Evolutionary conservation across 352 stramenopile genomes (phyloP), one percentile per base, ranked within the genome.

Genomic region (Phytophthora macrochlamydospora): DNA sequence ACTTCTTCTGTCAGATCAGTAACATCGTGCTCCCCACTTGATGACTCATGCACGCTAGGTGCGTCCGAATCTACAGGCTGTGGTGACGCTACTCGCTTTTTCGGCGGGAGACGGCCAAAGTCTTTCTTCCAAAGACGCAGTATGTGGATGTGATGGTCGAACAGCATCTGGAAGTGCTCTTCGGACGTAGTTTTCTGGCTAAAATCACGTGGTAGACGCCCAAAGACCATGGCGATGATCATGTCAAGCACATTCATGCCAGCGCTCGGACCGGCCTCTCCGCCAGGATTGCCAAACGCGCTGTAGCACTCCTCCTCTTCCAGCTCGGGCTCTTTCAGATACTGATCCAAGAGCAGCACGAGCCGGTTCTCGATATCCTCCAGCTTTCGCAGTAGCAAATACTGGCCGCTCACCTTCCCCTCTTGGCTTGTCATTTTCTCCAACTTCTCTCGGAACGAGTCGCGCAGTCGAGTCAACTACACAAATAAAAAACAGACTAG

Each of bases 231-330:
- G 13, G 85, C 87, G 7, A 95, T 73, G 35, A 95, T 78, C 86
- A 94, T 95, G 56, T 95, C 88, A 43, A 95, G 64, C 44, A 95
- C 85, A 60, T 92, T 94, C 81, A 90, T 89, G n/a, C 65, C 64
- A 9, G 68, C 65, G 42, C 63, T 67, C 12, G 73, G 62, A 1
- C 71, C 70, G 40, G 54, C 52, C 58, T 72, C 52, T 32, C 60
- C 60, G 1, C 59, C 59, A 4, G 49, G 56, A 24, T 59, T 57
- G 40, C 66, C 73, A 71, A 85, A 84, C 13, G 80, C 77, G 9
- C 76, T 71, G 40, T 73, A 75, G 56, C 76, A 81, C 55, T 85
- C 79, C 59, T 68, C 62, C 53, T 81, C 75, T 24, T 78, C 62
- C 18, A 92, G 69, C 48, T 86, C 82, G 0, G 83, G 78, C 7